Evolutionary conservation across 2,329 filamentous ascomycete genomes (phyloP), one percentile per base, ranked within the genome.

Genomic region (Diplocarpon mali): DNA sequence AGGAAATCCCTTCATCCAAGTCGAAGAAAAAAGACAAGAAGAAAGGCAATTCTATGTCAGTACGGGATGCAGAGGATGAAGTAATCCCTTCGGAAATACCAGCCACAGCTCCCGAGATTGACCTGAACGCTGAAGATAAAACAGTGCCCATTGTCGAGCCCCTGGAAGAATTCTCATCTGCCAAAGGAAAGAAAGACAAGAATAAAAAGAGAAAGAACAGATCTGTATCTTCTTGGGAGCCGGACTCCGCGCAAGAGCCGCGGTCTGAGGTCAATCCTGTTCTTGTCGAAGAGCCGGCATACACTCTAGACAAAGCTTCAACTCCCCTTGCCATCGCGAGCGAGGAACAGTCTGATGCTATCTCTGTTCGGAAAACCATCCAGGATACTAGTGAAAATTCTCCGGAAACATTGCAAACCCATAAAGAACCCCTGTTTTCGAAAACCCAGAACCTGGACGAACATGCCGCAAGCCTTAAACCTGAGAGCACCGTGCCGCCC

Each of bases 11-110:
- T 16, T 35, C 47, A 27, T 51, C 51, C 13, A 53, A 52, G 35
- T 40, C 44, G 15, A 52, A 54, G 44, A 54, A 53, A 34, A 67
- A 67, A 48, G 56, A 54, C 3, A 54, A 59, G 27, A 48, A 48
- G 40, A 46, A 50, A 14, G 17, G 15, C 12, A 48, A 45, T 32
- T 44, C 38, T 8, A n/a, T 48, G 20, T 43, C 47, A 13, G 13
- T 32, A 12, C 38, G 34, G 43, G 40, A 45, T 15, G 38, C n/a
- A 16, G 40, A 46, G 34, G 15, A 24, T 12, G 47, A 46, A 35
- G 27, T 5, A 13, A 16, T 12, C 5, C 37, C 28, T 16, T 13
- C 34, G 14, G 35, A 13, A 14, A 2, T 24, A 6, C 16, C 30
- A 1, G 15, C 32, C n/a, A 3, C 28, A 2, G 5, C 17, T 8